Percentiles rank a stretch among this genome's conserved stretches.
Conservation (phyloP, 768 basidiomycete genomes). For the Cystofilobasidium ferigula region DNA sequence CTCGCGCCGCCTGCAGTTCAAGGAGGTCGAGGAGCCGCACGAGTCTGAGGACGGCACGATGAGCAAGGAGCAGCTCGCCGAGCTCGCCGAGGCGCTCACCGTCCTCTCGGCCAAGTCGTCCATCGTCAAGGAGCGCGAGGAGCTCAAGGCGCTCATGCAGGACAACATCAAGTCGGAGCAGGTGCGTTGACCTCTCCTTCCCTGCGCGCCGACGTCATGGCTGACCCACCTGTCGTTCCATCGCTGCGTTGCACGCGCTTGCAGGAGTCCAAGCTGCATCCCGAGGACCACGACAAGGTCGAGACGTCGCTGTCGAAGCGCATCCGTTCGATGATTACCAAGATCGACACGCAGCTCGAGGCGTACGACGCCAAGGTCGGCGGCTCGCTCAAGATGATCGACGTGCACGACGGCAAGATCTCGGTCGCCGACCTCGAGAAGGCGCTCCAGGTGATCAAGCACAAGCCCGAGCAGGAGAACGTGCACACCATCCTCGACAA, state of each 20-base stretch:
- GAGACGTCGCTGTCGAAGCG: constrained; percentile 79
- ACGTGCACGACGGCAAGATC: constrained; percentile 66
- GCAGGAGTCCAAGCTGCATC: constrained; percentile 38
- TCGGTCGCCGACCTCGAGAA: constrained; percentile 78
- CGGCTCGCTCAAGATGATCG: constrained; percentile 71
- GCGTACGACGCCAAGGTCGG: constrained; percentile 85
- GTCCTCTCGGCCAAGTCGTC: constrained; percentile 86
- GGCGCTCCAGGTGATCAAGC: constrained; percentile 84
- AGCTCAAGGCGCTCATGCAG: constrained; percentile 80
- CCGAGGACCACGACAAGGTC: constrained; percentile 38
- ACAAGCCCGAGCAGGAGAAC: constrained; percentile 78
- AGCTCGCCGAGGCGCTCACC: constrained; percentile 80
- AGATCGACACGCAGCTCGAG: constrained; percentile 82
- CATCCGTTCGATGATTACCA: constrained; percentile 87
- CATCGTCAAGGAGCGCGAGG: constrained; percentile 89
- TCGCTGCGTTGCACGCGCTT: no score
- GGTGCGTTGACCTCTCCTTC: constrained; percentile 41
- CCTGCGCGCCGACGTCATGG: no score
- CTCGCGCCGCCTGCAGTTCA: neutral
- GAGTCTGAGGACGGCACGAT: constrained; percentile 61
- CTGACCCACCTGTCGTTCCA: neutral
- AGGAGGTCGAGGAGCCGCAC: constrained; percentile 13
- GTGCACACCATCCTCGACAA: constrained; percentile 80
- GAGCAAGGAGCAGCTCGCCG: constrained; percentile 91
- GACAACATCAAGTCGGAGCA: constrained; percentile 84